Evolutionary conservation across 768 basidiomycete species (phyloP).

Genomic region (Mycena amicta): DNA sequence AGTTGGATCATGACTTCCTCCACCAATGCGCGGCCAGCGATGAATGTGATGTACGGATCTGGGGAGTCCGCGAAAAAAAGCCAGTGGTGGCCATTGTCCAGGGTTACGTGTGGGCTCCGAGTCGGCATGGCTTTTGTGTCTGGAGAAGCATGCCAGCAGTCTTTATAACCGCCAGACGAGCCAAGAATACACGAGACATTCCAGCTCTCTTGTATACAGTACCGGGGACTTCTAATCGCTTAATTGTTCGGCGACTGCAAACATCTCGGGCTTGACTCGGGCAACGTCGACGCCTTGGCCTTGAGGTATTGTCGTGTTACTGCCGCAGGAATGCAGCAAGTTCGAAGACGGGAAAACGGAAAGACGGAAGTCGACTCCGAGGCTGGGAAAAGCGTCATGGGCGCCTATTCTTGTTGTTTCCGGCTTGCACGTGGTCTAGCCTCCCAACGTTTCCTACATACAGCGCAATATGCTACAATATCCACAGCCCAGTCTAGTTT

Average conservation of each 20-base stretch:
- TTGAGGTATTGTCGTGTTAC: no score
- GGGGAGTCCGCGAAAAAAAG: background rate
- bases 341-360: background rate
- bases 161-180: no score
- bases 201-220: no score
- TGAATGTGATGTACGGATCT: background rate
- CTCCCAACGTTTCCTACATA: background rate
- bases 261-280: no score
- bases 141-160: no score
- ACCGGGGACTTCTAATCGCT: no score
- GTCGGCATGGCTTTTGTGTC: no score
- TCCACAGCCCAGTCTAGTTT: background rate
- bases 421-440: background rate
- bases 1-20: background rate
- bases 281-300: no score
- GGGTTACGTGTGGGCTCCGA: background rate
- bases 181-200: no score
- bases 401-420: background rate
- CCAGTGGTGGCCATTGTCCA: background rate
- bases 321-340: no score
- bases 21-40: background rate
- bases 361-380: background rate
- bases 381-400: no score
- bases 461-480: constrained; percentile 1
- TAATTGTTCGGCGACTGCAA: no score